Evolutionary conservation across 164 flowering plant genomes (phyloP).

Genomic region (Tinospora cordifolia): DNA sequence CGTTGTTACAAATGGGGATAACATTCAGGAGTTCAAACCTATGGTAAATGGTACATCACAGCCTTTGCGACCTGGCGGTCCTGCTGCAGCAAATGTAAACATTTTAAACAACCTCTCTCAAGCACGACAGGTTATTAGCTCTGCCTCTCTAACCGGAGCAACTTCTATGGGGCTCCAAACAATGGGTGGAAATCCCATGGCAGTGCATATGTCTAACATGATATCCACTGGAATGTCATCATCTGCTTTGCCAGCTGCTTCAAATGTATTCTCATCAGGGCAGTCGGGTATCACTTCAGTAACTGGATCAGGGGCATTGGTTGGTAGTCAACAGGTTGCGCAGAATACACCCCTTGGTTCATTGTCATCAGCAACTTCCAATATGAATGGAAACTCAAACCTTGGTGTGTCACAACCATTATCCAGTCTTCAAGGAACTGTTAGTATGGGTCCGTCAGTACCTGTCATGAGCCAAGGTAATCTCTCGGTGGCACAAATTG

Average conservation of each 20-base stretch:
- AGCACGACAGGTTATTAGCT: conserved; percentile 53
- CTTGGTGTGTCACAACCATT: conserved; percentile 55
- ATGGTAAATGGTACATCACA: conserved; percentile 45
- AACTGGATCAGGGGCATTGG: conserved; percentile 47
- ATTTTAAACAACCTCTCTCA: conserved; percentile 80
- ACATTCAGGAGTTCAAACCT: conserved; percentile 61
- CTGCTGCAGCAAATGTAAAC: conserved; percentile 71
- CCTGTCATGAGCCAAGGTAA: conserved; percentile 63
- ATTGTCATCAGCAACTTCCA: conserved; percentile 49
- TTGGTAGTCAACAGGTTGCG: conserved; percentile 46
- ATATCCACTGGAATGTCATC: conserved; percentile 86
- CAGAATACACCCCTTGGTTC: conserved; percentile 52
- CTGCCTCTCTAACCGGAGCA: conserved; percentile 58
- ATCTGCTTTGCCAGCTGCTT: conserved; percentile 50
- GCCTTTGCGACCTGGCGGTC: conserved; percentile 49
- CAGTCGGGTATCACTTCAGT: conserved; percentile 49
- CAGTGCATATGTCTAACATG: conserved; percentile 85
- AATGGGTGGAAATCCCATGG: conserved; percentile 60
- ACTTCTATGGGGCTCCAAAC: conserved; percentile 61
- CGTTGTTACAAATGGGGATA: conserved; percentile 44
- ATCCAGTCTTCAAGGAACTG: conserved; percentile 56
- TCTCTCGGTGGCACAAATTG: conserved; percentile 57
- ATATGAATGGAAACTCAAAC: conserved; percentile 53
- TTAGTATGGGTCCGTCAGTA: conserved; percentile 52
- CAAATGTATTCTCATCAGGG: conserved; percentile 56